Evolutionary conservation across 495 filamentous ascomycete species (phyloP), one percentile per base, ranked within the genome.

Genomic region (Tuber melanosporum): DNA sequence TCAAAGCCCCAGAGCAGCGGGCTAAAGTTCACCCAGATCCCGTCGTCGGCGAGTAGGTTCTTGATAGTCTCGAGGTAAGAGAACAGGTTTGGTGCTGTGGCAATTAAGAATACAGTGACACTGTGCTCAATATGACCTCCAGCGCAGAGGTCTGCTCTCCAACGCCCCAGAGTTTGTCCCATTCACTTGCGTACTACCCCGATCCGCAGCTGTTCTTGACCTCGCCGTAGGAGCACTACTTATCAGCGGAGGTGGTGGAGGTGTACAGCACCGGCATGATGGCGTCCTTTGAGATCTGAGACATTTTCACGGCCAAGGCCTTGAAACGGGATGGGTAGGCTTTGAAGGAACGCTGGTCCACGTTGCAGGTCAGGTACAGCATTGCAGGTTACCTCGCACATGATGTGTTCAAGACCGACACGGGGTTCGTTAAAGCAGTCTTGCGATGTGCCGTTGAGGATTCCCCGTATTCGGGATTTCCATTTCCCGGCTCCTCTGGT

Each of bases 331-430:
- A 86, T 12, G 94, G 86, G 79, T 93, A 92, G 6, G 91, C 92
- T 82, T 95, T 95, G 88, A 96, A 95, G 41, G 90, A 89, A 72
- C 90, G 89, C 81, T 93, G 91, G 84, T 95, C 92, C 74, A 88
- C 82, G 80, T 94, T 88, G 84, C 92, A 94, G 0, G 80, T 85
- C 71, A 85, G 82, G 45, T 84, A 84, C 3, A 88, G 84, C 83
- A n/a, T 95, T 92, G 85, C 93, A 96, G 26, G 90, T 88, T 26
- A 90, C 86, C 83, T 95, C 93, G 71, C 87, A 87, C 86, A 91
- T 88, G 74, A 91, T 84, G 79, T 89, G 85, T 39, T 70, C 26
- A 7, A 73, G 73, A 14, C 78, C 81, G 70, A 85, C 83, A 41
- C 87, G 75, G 39, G 84, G 81, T 0, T 85, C 81, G 0, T 83